These are phyloP conservation scores for Hirschfeldia incana DNA, from an alignment of 345 rosid genomes.

Conservation along the genomic window DNA sequence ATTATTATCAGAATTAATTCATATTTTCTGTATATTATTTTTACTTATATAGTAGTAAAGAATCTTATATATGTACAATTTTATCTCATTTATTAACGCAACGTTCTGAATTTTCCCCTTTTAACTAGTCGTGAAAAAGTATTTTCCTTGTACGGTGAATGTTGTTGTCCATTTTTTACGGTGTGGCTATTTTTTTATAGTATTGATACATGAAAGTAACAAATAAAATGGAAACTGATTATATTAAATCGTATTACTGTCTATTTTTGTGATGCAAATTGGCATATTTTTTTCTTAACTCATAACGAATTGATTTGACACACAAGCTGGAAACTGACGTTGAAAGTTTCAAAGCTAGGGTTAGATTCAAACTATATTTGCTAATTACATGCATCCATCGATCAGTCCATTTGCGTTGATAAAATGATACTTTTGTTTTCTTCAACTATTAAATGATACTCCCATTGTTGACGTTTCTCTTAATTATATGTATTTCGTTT, in stretches of 20 bases:
- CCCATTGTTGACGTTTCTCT: constrained; percentile 23
- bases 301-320: constrained; percentile 13
- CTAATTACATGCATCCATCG: constrained; percentile 1
- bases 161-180: constrained; percentile 28
- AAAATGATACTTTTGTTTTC: background rate
- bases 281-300: background rate
- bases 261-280: background rate
- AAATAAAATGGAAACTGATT: background rate
- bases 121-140: constrained; percentile 32
- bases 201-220: background rate
- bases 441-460: constrained; percentile 18
- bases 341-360: constrained; percentile 8
- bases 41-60: background rate
- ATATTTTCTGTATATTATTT: background rate
- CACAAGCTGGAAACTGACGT: background rate
- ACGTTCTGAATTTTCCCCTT: constrained; percentile 38
- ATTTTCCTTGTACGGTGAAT: constrained; percentile 36
- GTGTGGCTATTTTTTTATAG: background rate
- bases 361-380: background rate
- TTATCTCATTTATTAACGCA: constrained; percentile 29
- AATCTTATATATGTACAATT: constrained; percentile 6
- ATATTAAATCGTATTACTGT: background rate
- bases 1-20: background rate
- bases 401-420: constrained; percentile 18
- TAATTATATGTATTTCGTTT: background rate